phyloP scores from a whole-genome alignment of 2,329 filamentous ascomycete genomes.

The Trichothecium roseum region DNA sequence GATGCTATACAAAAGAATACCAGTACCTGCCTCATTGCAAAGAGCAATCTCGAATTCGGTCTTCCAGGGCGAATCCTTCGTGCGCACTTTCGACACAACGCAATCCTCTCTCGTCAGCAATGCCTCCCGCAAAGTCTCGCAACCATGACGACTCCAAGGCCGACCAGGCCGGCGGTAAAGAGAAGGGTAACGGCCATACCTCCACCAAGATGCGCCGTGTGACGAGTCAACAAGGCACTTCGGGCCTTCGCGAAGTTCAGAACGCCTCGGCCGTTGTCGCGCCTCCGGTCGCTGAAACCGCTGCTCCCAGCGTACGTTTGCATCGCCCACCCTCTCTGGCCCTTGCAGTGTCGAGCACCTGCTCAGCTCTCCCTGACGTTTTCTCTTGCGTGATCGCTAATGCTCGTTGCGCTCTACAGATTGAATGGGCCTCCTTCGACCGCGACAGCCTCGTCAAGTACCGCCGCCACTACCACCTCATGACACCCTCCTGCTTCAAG shows the following conservation, averaged over 20 bases:
- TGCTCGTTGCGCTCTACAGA: conserved; percentile 19
- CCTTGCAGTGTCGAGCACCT: conserved; percentile 1
- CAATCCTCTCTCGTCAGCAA: conserved; percentile 10
- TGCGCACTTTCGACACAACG: background rate
- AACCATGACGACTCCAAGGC: conserved; percentile 35
- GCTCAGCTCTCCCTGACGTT: conserved; percentile 8
- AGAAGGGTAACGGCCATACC: conserved; percentile 32
- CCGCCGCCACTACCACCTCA: conserved; percentile 61
- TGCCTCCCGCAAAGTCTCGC: conserved; percentile 37
- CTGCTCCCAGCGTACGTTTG: conserved; percentile 22
- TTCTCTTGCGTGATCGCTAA: conserved; percentile 6
- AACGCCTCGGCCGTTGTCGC: conserved; percentile 25
- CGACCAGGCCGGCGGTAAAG: conserved; percentile 29
- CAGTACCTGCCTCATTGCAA: too few relatives aligned
- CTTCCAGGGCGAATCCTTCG: too few relatives aligned
- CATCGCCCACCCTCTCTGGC: conserved; percentile 5
- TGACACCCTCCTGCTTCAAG: conserved; percentile 59
- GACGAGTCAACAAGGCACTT: conserved; percentile 39
- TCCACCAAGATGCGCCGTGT: conserved; percentile 46
- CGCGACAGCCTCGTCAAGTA: conserved; percentile 62
- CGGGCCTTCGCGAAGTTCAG: conserved; percentile 31
- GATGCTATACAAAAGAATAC: too few relatives aligned
- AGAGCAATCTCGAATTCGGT: too few relatives aligned
- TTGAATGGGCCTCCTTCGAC: conserved; percentile 60
- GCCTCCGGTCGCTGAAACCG: conserved; percentile 16